Conservation (phyloP, 2,329 filamentous ascomycete species). For the Sclerotinia nivalis region DNA sequence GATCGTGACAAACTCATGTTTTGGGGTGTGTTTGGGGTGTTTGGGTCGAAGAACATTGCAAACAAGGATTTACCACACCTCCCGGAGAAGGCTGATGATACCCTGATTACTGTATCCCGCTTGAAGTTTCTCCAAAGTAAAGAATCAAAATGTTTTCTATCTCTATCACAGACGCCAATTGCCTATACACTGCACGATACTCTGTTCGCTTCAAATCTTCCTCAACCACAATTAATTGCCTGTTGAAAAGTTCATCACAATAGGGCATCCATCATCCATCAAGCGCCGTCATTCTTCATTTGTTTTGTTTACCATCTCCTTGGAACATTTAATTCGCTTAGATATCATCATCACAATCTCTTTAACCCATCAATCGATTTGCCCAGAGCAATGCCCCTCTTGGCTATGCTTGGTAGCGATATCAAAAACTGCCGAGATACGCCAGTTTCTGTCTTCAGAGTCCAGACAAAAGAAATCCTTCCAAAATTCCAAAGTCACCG, state of each 20-base stretch:
- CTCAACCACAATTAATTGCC: neutral
- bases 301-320: neutral
- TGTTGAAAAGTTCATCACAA: neutral
- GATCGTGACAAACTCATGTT: neutral
- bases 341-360: neutral
- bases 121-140: neutral
- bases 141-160: neutral
- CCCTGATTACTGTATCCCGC: neutral
- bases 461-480: neutral
- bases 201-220: too few relatives aligned
- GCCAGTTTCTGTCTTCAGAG: neutral
- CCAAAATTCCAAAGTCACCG: neutral
- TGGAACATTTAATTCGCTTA: slow-evolving; percentile 5
- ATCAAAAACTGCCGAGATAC: neutral
- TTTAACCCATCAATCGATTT: neutral
- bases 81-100: slow-evolving; percentile 15
- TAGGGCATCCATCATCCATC: neutral
- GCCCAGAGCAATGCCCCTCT: slow-evolving; percentile 22
- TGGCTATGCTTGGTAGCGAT: slow-evolving; percentile 7
- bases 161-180: neutral
- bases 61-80: slow-evolving; percentile 14
- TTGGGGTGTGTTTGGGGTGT: too few relatives aligned
- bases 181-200: neutral
- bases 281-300: slow-evolving; percentile 1
- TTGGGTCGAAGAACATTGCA: neutral